A percentile compares a stretch with the other conserved stretches of the same genome.
Evolutionary conservation across 2,329 filamentous ascomycete genomes (phyloP).

Genomic region (Dothideomycetidae sp.): DNA sequence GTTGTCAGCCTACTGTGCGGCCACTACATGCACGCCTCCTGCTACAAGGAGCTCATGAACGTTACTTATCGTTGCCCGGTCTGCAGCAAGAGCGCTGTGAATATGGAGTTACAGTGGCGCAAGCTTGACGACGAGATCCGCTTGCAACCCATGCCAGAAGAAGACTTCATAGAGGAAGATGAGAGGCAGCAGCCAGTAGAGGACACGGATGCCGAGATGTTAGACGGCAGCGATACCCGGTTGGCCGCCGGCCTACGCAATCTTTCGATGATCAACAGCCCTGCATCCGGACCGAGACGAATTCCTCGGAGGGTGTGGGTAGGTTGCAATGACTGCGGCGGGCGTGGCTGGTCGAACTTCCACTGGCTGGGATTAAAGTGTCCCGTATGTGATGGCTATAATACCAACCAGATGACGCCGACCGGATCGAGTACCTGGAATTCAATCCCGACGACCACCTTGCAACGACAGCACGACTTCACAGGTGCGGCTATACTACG

Average conservation of each 20-base stretch:
- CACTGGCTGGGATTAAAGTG: constrained; percentile 95
- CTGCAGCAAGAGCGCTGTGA: constrained; percentile 89
- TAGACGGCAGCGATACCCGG: constrained; percentile 2
- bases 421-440: constrained; percentile 23
- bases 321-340: constrained; percentile 88
- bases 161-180: constrained; percentile 20
- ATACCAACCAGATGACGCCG: constrained; percentile 35
- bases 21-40: constrained; percentile 85
- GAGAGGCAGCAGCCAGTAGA: constrained; percentile 15
- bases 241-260: constrained; percentile 2
- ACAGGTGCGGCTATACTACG: constrained; percentile 22
- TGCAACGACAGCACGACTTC: constrained; percentile 22
- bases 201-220: constrained; percentile 1
- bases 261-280: neutral
- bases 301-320: constrained; percentile 49
- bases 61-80: constrained; percentile 92
- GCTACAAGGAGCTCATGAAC: constrained; percentile 77
- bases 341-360: constrained; percentile 71
- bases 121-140: constrained; percentile 80
- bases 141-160: constrained; percentile 73
- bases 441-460: constrained; percentile 9
- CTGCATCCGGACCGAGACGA: constrained; percentile 2
- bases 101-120: constrained; percentile 92
- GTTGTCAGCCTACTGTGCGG: constrained; percentile 94
- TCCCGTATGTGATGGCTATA: constrained; percentile 42